Base-by-base conservation (phyloP, 202 grass and related monocot species). In the Schoenoplectus triqueter region DNA sequence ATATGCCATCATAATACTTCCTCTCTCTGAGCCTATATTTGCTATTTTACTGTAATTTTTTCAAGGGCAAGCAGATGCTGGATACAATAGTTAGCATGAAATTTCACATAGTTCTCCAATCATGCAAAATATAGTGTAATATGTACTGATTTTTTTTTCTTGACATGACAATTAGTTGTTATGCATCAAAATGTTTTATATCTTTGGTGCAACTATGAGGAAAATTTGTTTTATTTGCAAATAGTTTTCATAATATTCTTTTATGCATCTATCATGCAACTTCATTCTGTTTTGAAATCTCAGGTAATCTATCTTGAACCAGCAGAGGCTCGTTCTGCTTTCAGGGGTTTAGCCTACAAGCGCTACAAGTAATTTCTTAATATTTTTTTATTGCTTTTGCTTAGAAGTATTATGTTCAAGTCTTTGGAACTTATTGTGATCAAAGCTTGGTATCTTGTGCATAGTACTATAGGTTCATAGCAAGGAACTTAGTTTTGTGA, bases 271-370 rank as follows among this genome's bases (percentile, higher is more conserved):
- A 14, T 51, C 3, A 7, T 67, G 60, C 10, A 63, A 61, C 47
- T 52, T 44, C 74, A 67, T 67, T 67, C 41, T 48, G 63, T 69
- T 89, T 44, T 68, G n/a, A 14, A 88, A 17, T 81, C 54, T 66
- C 88, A 95, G 93, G 90, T 95, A 72, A 66, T 98, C 70, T 98
- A 93, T 90, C 91, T 98, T 91, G 95, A 94, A 87, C 85, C 88
- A 54, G 89, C 87, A 69, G 93, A 98, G 82, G 95, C 95, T 85
- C 91, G 69, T 18, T 83, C 91, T 0, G 82, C 95, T 83, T 98
- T 98, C 88, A 95, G 86, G 88, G 85, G 91, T 80, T 94, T 95
- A 82, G 73, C 94, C 47, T 98, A 98, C 80, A 94, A 91, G 40
- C 82, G 91, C 84, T 95, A 91, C 78, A 98, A 94, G 95, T 98